Percentiles rank a stretch among this genome's conserved stretches.
phyloP scores from a whole-genome alignment of 306 rosid species.

The Pterocarpus santalinus region DNA sequence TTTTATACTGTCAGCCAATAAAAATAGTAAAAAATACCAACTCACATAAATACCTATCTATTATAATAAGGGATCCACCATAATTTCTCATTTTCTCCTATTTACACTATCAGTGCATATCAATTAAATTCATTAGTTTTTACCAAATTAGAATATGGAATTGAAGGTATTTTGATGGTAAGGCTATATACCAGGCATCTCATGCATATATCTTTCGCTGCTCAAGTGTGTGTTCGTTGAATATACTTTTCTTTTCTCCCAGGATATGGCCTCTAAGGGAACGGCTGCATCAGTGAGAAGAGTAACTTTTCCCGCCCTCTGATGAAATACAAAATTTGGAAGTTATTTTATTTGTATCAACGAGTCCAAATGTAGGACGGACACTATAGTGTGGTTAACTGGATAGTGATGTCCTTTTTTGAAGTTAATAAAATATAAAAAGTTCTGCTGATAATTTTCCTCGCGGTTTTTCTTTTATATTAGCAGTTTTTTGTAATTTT shows the following conservation, averaged over 20 bases:
- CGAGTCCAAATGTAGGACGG: constrained; percentile 24
- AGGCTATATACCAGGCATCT: background rate
- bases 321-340: constrained; percentile 33
- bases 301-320: background rate
- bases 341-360: constrained; percentile 30
- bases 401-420: constrained; percentile 27
- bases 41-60: too few relatives aligned
- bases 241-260: constrained; percentile 24
- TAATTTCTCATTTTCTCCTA: too few relatives aligned
- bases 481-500: too few relatives aligned
- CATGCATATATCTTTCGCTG: background rate
- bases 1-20: too few relatives aligned
- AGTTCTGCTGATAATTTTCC: background rate
- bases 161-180: too few relatives aligned
- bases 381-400: constrained; percentile 27
- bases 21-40: too few relatives aligned
- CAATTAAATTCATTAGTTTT: too few relatives aligned
- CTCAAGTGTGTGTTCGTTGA: background rate
- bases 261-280: constrained; percentile 72
- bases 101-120: too few relatives aligned
- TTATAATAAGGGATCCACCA: too few relatives aligned
- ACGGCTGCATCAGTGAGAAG: background rate
- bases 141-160: too few relatives aligned
- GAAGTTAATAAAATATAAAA: constrained; percentile 21
- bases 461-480: background rate